Percentiles rank a stretch among this genome's conserved stretches.
Evolutionary conservation across 2,329 filamentous ascomycete species (phyloP).

Genomic region (Aspergillus fumigatus): DNA sequence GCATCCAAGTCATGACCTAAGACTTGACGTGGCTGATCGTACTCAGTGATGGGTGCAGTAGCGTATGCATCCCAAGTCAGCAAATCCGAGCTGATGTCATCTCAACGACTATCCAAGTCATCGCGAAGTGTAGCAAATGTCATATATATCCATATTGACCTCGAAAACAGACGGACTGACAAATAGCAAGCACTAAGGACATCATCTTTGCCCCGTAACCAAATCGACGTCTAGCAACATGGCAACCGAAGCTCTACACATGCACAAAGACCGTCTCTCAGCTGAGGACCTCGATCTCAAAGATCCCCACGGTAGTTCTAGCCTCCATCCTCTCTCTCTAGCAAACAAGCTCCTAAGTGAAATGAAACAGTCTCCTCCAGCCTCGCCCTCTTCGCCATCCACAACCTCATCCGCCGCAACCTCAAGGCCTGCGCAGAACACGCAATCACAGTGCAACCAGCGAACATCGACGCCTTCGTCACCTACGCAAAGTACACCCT

Average conservation of each 20-base stretch:
- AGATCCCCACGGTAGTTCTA: conserved; percentile 2
- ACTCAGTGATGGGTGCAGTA: background rate
- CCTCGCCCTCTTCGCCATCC: conserved; percentile 4
- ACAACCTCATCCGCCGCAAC: conserved; percentile 7
- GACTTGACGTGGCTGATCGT: background rate
- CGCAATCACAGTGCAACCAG: background rate
- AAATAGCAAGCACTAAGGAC: background rate
- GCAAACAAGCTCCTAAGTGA: background rate
- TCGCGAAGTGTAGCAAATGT: too few relatives aligned
- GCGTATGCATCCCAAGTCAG: background rate
- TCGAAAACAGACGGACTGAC: background rate
- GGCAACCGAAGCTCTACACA: background rate
- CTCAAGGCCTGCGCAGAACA: conserved; percentile 1
- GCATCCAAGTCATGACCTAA: too few relatives aligned
- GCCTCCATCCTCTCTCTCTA: too few relatives aligned
- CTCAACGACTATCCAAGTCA: background rate
- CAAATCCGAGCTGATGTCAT: background rate
- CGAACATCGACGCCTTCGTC: conserved; percentile 1
- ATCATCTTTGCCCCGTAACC: background rate
- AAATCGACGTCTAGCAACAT: background rate
- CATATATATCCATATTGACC: background rate
- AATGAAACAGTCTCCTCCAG: conserved; percentile 1
- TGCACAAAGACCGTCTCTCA: conserved; percentile 5
- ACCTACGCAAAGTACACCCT: conserved; percentile 4
- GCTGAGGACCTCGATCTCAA: conserved; percentile 5